Evolutionary conservation across 2,329 filamentous ascomycete genomes (phyloP).

Genomic region (Leptodontidium sp.): DNA sequence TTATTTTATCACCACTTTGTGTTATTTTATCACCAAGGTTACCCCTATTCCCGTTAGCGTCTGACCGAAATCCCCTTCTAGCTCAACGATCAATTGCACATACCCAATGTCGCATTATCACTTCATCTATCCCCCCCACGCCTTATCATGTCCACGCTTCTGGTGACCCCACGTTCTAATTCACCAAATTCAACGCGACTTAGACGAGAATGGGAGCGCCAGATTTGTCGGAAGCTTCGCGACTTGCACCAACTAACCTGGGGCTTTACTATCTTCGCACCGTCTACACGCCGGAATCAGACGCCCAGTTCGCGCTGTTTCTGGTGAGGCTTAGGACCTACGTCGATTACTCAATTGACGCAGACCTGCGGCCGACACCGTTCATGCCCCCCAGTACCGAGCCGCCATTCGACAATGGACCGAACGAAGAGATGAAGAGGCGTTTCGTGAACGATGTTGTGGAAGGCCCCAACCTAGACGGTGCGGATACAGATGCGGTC

Average conservation of each 20-base stretch:
- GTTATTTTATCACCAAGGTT: too few relatives aligned
- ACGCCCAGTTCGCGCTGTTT: constrained; percentile 1
- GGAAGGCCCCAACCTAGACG: background rate
- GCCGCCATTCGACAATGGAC: background rate
- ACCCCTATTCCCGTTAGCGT: too few relatives aligned
- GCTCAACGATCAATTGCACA: too few relatives aligned
- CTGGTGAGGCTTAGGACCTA: background rate
- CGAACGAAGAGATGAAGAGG: constrained; percentile 14
- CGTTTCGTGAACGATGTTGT: constrained; percentile 14
- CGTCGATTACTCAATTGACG: background rate
- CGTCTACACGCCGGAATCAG: background rate
- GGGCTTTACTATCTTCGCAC: constrained; percentile 12
- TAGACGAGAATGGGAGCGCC: background rate
- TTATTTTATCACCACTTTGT: too few relatives aligned
- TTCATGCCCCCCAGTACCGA: background rate
- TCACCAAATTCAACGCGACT: background rate
- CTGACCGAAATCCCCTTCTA: too few relatives aligned
- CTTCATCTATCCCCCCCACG: background rate
- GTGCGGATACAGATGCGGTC: constrained; percentile 5
- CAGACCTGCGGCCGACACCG: background rate
- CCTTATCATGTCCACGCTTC: background rate
- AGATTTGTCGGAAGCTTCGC: constrained; percentile 3
- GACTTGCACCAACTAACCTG: background rate
- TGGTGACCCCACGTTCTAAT: background rate
- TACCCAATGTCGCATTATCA: background rate